Conservation (phyloP, 2,329 filamentous ascomycete genomes). For the Fusarium sp. region DNA sequence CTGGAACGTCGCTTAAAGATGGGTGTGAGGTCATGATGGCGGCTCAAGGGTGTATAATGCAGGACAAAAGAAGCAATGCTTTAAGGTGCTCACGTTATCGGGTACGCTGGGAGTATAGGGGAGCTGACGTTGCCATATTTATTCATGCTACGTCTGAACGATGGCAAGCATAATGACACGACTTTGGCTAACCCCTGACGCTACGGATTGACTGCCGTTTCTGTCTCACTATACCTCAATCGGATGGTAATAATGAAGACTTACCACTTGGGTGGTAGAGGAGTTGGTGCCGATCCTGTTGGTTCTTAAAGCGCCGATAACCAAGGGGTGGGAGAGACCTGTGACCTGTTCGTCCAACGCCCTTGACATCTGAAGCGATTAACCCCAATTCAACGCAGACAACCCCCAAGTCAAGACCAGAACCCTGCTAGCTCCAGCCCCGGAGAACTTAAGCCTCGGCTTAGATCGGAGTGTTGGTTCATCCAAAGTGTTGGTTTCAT, state of each 20-base stretch:
- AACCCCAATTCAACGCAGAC: too few relatives aligned
- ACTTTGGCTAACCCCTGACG: neutral
- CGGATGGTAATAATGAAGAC: neutral
- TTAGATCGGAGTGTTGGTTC: neutral
- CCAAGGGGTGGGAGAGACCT: too few relatives aligned
- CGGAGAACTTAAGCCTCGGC: too few relatives aligned
- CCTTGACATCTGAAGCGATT: too few relatives aligned
- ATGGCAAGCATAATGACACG: neutral
- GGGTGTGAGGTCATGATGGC: neutral
- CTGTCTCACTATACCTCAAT: too few relatives aligned
- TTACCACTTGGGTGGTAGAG: neutral
- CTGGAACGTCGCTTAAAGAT: conserved; percentile 2
- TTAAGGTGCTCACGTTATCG: neutral
- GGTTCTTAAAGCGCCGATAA: neutral
- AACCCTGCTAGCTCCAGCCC: too few relatives aligned
- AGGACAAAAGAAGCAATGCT: too few relatives aligned
- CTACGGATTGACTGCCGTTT: neutral
- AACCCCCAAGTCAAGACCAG: too few relatives aligned
- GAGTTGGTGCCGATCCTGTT: neutral
- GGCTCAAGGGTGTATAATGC: rapidly evolving
- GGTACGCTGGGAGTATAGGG: neutral
- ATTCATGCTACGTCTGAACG: neutral
- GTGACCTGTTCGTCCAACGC: too few relatives aligned
- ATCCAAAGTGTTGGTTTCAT: neutral
- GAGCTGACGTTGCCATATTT: neutral